Percentiles rank a stretch among this genome's conserved stretches.
phyloP scores from a whole-genome alignment of 1,139 yeast species.

The Candida tropicalis region DNA sequence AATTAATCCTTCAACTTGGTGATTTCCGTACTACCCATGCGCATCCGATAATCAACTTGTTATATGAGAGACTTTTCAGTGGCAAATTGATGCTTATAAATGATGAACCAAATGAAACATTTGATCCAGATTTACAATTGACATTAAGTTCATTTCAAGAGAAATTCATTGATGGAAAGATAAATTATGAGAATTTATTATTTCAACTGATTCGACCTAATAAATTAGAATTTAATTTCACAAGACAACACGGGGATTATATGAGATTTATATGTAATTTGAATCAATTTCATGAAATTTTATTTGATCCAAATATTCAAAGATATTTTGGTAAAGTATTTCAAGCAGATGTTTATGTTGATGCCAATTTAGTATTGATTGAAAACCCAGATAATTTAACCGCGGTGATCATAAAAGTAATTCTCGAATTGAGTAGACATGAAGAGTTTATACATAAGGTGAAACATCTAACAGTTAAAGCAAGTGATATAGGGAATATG shows the following conservation, averaged over 20 bases:
- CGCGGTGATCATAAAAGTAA: conserved; percentile 16
- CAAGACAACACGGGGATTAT: conserved; percentile 33
- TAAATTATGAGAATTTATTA: conserved; percentile 14
- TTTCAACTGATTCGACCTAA: conserved; percentile 29
- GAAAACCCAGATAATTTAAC: conserved; percentile 19
- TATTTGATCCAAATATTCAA: conserved; percentile 15
- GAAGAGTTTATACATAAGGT: conserved; percentile 23
- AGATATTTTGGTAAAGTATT: conserved; percentile 23
- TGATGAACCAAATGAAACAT: conserved; percentile 14
- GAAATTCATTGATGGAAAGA: conserved; percentile 4
- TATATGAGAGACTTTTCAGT: conserved; percentile 26
- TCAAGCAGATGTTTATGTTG: conserved; percentile 28
- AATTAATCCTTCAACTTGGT: conserved; percentile 18
- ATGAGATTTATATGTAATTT: conserved; percentile 28
- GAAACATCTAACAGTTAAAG: conserved; percentile 26
- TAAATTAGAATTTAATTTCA: conserved; percentile 29
- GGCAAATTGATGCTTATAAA: conserved; percentile 24
- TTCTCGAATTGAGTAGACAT: conserved; percentile 14
- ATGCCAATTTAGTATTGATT: conserved; percentile 29
- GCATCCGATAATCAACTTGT: conserved; percentile 10
- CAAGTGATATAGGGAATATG: conserved; percentile 42
- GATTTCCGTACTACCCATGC: conserved; percentile 1
- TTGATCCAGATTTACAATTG: conserved; percentile 15
- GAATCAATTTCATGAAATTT: conserved; percentile 24
- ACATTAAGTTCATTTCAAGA: conserved; percentile 15